A percentile compares a stretch with the other conserved stretches of the same genome.
These are phyloP conservation scores for Teunomyces aglyptinius DNA, from an alignment of 805 yeast species.

Conservation along the genomic window DNA sequence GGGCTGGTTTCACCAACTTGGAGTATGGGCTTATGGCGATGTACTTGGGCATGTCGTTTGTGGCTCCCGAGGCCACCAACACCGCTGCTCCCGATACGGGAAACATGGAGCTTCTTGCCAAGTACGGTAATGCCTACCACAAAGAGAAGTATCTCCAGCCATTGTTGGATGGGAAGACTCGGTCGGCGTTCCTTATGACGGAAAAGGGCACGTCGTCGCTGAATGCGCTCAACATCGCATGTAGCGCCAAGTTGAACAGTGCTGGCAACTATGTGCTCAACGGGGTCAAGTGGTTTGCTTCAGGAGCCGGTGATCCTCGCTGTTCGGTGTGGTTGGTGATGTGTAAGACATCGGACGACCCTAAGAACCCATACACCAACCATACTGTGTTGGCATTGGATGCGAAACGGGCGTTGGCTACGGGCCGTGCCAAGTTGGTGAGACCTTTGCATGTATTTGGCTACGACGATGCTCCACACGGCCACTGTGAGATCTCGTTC, in stretches of 20 bases:
- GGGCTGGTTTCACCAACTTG: slow-evolving; percentile 58
- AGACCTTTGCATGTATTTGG: slow-evolving; percentile 58
- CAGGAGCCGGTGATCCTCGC: slow-evolving; percentile 69
- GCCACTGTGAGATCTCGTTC: slow-evolving; percentile 62
- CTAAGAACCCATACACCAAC: slow-evolving; percentile 40
- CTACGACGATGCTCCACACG: slow-evolving; percentile 69
- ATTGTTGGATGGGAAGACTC: slow-evolving; percentile 50
- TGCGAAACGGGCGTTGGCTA: slow-evolving; percentile 45
- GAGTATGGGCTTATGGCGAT: slow-evolving; percentile 68
- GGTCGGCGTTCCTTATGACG: slow-evolving; percentile 66
- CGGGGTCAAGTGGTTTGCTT: slow-evolving; percentile 70
- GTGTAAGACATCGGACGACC: slow-evolving; percentile 44
- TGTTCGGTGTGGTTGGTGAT: slow-evolving; percentile 52
- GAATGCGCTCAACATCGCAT: slow-evolving; percentile 57
- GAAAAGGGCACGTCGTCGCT: slow-evolving; percentile 61
- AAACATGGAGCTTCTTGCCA: slow-evolving; percentile 52
- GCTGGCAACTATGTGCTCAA: slow-evolving; percentile 50
- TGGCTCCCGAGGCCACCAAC: slow-evolving; percentile 61
- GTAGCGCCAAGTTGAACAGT: slow-evolving; percentile 36
- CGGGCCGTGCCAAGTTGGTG: slow-evolving; percentile 47
- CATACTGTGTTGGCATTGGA: slow-evolving; percentile 60
- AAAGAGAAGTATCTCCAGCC: slow-evolving; percentile 51
- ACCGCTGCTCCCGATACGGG: slow-evolving; percentile 66
- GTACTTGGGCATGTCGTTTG: slow-evolving; percentile 52
- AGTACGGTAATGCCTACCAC: slow-evolving; percentile 38